phyloP scores from a whole-genome alignment of 768 basidiomycete species.

The Cytidiella melzeri region DNA sequence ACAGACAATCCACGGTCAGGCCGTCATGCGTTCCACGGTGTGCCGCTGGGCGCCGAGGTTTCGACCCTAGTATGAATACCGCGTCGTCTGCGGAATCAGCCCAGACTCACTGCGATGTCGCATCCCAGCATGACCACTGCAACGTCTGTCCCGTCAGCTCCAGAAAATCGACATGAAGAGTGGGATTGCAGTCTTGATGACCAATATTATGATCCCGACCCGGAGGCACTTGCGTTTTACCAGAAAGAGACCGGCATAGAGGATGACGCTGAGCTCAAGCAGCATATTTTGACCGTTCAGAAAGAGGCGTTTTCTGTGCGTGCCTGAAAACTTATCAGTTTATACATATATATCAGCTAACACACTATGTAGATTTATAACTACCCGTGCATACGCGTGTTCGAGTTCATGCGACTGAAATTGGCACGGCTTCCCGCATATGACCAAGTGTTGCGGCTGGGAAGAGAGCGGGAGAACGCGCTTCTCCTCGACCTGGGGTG shows the following conservation, averaged over 20 bases:
- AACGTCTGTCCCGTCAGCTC: neutral
- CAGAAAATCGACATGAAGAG: neutral
- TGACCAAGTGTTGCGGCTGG: conserved; percentile 26
- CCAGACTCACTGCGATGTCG: neutral
- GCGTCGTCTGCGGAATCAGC: neutral
- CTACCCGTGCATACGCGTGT: neutral
- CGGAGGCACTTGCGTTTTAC: conserved; percentile 13
- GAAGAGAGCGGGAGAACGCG: conserved; percentile 25
- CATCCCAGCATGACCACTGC: neutral
- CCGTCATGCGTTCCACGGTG: too few relatives aligned
- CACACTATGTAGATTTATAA: neutral
- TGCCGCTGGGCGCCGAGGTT: too few relatives aligned
- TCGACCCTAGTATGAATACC: neutral
- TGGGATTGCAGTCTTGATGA: conserved; percentile 1
- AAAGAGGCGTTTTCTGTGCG: conserved; percentile 25
- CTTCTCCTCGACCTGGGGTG: conserved; percentile 38
- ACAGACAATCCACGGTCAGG: neutral
- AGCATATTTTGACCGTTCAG: conserved; percentile 25
- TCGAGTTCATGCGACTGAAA: conserved; percentile 7
- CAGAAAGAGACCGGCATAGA: conserved; percentile 24
- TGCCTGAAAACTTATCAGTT: neutral
- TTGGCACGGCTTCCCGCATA: conserved; percentile 16
- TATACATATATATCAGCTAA: neutral
- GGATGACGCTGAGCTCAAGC: conserved; percentile 24
- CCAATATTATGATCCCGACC: conserved; percentile 6